Base-by-base conservation (phyloP, 768 basidiomycete species). In the Mycena sanguinolenta region DNA sequence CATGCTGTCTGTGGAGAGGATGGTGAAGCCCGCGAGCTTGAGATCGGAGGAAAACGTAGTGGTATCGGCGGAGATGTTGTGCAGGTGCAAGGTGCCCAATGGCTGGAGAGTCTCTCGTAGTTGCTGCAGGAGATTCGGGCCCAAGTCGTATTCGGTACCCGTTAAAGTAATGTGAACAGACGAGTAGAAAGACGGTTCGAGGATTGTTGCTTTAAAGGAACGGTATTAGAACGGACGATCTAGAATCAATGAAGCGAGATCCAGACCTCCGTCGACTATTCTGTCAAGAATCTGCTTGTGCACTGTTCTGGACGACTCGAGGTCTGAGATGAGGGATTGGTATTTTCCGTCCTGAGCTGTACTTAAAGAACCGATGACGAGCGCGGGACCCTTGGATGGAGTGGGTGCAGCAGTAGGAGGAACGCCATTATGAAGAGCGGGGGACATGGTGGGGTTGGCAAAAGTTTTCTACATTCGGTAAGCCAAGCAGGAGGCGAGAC, bases 281-380 rank as follows among this genome's bases (percentile, higher is more conserved):
- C 95, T 86, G 79, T 97, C 95, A 32, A 96, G 81, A 83, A 96
- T 89, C 77, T 95, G 91, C 75, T 87, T 91, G 75, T 96, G 94
- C 34, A 95, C 90, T 38, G 82, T 76, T 70, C 86, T 80, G 21
- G 83, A 84, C 66, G 79, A 79, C 79, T 89, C 88, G 67, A 95
- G 81, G 72, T 85, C 83, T 9, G 89, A 85, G 60, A 95, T 85
- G 70, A 94, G 81, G 1, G 86, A 79, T 78, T 95, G 94, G 77
- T 95, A 95, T 77, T 85, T 87, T 36, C 95, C 95, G 76, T 95
- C 89, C 77, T 89, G 87, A 4, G 95, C 95, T 0, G 94, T 93
- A 4, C 86, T 82, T 23, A 91, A 88, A 10, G 95, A 95, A 64
- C 95, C 94, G 71, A 97, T 89, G 61, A 88, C 92, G 58, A 96